Evolutionary conservation across 1,139 yeast genomes (phyloP).

Genomic region (Casaregolazyma lundiana): DNA sequence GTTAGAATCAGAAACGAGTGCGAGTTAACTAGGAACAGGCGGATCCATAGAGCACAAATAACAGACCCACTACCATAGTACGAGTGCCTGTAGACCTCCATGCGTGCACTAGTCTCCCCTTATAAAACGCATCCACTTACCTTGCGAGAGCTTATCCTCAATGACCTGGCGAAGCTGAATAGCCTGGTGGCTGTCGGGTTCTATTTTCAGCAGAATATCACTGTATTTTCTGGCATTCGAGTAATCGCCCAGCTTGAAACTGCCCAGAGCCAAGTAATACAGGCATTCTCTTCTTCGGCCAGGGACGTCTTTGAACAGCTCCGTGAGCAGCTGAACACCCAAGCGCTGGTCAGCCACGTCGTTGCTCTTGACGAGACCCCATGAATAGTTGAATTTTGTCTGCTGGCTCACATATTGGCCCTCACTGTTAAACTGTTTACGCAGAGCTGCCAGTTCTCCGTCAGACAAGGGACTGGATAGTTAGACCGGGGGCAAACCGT

Average conservation of each 20-base stretch:
- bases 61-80: too few species aligned
- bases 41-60: too few species aligned
- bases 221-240: slow-evolving; percentile 81
- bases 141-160: slow-evolving; percentile 75
- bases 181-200: slow-evolving; percentile 83
- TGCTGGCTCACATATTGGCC: slow-evolving; percentile 76
- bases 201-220: slow-evolving; percentile 68
- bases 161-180: slow-evolving; percentile 64
- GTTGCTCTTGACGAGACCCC: slow-evolving; percentile 84
- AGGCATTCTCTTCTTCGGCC: slow-evolving; percentile 83
- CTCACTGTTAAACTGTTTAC: slow-evolving; percentile 75
- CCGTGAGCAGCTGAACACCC: slow-evolving; percentile 73
- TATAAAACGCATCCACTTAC: slow-evolving; percentile 21
- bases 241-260: slow-evolving; percentile 84
- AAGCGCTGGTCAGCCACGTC: slow-evolving; percentile 60
- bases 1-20: slow-evolving; percentile 1
- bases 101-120: not conserved
- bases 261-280: slow-evolving; percentile 83
- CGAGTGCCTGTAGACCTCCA: not conserved
- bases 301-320: slow-evolving; percentile 72
- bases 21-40: too few species aligned
- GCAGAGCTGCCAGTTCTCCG: slow-evolving; percentile 69
- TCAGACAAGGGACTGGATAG: slow-evolving; percentile 56
- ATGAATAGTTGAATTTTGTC: slow-evolving; percentile 87
- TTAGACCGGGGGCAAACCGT: not conserved